A percentile compares a stretch with the other conserved stretches of the same genome.
Conservation (phyloP, 768 basidiomycete genomes). For the Leccinum obscurum region DNA sequence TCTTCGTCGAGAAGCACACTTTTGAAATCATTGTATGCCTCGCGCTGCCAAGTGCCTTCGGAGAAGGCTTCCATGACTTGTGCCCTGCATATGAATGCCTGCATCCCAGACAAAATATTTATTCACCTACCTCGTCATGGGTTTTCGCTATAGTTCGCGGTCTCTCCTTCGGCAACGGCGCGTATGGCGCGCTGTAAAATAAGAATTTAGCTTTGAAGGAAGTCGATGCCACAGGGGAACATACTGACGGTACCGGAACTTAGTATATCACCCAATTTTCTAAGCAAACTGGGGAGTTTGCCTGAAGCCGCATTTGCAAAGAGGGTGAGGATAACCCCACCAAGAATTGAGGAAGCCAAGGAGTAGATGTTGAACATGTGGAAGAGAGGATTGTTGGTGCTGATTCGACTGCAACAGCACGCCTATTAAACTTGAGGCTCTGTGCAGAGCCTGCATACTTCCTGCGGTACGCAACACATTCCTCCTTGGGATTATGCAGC, state of each 20-base stretch:
- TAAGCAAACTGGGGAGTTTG: constrained; percentile 9
- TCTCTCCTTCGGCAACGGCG: not conserved
- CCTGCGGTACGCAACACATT: not conserved
- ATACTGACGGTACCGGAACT: constrained; percentile 12
- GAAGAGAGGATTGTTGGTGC: not conserved
- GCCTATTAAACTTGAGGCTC: constrained; percentile 1
- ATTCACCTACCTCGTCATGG: too few relatives aligned
- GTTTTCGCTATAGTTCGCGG: not conserved
- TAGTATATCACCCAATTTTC: constrained; percentile 6
- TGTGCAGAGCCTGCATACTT: not conserved
- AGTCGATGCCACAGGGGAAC: not conserved
- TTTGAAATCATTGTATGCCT: too few relatives aligned
- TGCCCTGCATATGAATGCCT: too few relatives aligned
- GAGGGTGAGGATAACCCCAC: constrained; percentile 7
- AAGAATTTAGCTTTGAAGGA: not conserved
- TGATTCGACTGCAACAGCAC: not conserved
- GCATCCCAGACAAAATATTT: too few relatives aligned
- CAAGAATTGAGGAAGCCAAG: too few relatives aligned
- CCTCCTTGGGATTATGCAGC: not conserved
- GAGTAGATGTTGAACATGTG: constrained; percentile 10
- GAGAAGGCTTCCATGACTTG: too few relatives aligned
- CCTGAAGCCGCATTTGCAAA: constrained; percentile 11
- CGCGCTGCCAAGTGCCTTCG: too few relatives aligned
- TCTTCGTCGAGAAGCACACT: too few relatives aligned
- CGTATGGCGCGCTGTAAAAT: constrained; percentile 3